Evolutionary conservation across 495 filamentous ascomycete genomes (phyloP).

Genomic region (Penicillium ucsense): DNA sequence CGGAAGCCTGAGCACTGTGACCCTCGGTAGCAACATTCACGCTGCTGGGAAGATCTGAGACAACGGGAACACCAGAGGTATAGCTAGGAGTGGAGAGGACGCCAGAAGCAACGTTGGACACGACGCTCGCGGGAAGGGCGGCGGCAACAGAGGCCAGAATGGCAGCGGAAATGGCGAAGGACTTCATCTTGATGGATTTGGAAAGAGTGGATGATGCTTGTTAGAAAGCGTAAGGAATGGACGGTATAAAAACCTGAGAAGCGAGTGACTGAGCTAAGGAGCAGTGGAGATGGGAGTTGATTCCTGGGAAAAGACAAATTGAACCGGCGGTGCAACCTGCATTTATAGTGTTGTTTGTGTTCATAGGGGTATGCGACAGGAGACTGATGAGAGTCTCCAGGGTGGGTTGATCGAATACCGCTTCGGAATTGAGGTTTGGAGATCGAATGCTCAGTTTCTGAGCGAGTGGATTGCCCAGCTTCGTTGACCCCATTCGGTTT

Average conservation of each 20-base stretch:
- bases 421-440: too few relatives aligned
- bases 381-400: too few relatives aligned
- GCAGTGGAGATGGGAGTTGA: conserved; percentile 5
- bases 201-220: conserved; percentile 12
- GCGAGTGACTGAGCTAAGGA: conserved; percentile 14
- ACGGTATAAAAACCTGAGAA: conserved; percentile 15
- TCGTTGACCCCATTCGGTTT: too few relatives aligned
- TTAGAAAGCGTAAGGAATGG: conserved; percentile 17
- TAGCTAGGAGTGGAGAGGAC: conserved; percentile 8
- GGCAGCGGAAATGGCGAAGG: conserved; percentile 13
- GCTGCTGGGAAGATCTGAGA: conserved; percentile 8
- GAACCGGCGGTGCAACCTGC: not conserved
- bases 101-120: conserved; percentile 3
- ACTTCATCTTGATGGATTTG: conserved; percentile 16
- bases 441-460: too few relatives aligned
- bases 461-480: too few relatives aligned
- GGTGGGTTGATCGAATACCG: too few relatives aligned
- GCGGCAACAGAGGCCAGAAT: conserved; percentile 15
- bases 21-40: not conserved
- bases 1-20: not conserved
- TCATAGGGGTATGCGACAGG: too few relatives aligned
- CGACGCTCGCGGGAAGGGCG: conserved; percentile 14
- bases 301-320: conserved; percentile 11
- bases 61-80: conserved; percentile 4
- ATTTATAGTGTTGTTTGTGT: too few relatives aligned